A percentile compares a stretch with the other conserved stretches of the same genome.
Conservation (phyloP, 352 stramenopile genomes). For the Globisporangium emineosum region DNA sequence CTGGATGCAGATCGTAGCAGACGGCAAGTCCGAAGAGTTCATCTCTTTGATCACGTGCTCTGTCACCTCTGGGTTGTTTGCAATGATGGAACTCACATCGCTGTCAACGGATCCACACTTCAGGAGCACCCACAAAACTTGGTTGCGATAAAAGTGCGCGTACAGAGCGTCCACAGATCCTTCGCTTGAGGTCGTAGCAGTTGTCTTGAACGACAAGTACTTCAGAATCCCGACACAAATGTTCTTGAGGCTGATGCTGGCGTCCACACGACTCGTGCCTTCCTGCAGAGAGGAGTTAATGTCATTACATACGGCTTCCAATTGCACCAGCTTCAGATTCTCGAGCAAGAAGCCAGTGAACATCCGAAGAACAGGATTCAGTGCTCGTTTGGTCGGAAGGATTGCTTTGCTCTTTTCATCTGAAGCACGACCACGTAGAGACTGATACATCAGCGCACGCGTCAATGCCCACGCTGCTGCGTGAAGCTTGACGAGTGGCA, state of each 20-base stretch:
- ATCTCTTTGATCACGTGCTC: constrained; percentile 66
- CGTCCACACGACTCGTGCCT: constrained; percentile 4
- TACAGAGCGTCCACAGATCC: constrained; percentile 27
- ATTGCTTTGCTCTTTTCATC: constrained; percentile 11
- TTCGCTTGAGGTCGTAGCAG: not conserved
- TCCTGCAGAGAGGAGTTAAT: constrained; percentile 6
- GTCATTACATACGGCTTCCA: constrained; percentile 16
- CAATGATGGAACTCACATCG: constrained; percentile 63
- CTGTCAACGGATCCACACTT: constrained; percentile 60
- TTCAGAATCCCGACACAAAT: constrained; percentile 67
- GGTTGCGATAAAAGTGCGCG: constrained; percentile 70
- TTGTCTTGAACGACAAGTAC: constrained; percentile 35
- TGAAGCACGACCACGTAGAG: constrained; percentile 25
- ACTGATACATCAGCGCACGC: constrained; percentile 81
- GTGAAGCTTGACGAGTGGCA: constrained; percentile 76
- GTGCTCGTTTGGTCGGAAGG: not conserved
- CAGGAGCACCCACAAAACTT: constrained; percentile 74
- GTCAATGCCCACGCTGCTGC: constrained; percentile 75
- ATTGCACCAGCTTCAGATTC: constrained; percentile 49
- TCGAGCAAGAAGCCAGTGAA: constrained; percentile 64
- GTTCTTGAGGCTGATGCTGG: constrained; percentile 52
- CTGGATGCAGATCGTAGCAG: constrained; percentile 75
- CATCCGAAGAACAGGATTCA: constrained; percentile 52
- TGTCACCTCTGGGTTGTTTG: constrained; percentile 49
- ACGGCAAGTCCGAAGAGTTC: constrained; percentile 53